Evolutionary conservation across 2,329 filamentous ascomycete genomes (phyloP).

Genomic region (Stenocarpella maydis): DNA sequence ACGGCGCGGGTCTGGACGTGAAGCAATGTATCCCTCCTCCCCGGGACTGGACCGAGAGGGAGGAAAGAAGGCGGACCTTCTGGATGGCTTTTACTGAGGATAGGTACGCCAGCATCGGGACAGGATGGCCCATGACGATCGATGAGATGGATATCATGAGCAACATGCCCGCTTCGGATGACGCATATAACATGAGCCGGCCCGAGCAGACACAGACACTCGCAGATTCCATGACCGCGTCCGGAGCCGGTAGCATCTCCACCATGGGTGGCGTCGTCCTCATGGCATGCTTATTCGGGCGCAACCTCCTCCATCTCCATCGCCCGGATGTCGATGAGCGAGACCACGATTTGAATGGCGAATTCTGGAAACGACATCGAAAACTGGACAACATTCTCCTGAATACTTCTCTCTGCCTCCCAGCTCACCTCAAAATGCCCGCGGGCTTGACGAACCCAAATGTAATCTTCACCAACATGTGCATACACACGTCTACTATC

Average conservation of each 20-base stretch:
- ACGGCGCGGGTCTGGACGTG: constrained; percentile 83
- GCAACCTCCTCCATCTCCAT: constrained; percentile 90
- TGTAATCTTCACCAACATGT: constrained; percentile 94
- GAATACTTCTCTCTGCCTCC: constrained; percentile 86
- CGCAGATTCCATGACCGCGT: constrained; percentile 72
- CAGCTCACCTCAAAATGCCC: constrained; percentile 81
- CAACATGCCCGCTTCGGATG: constrained; percentile 83
- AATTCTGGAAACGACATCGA: constrained; percentile 95
- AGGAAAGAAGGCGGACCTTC: constrained; percentile 90
- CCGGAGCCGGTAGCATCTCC: constrained; percentile 78
- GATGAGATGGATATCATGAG: constrained; percentile 93
- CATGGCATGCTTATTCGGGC: constrained; percentile 89
- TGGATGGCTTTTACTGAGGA: constrained; percentile 95
- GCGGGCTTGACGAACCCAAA: constrained; percentile 80
- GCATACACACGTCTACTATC: constrained; percentile 94
- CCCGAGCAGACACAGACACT: constrained; percentile 77
- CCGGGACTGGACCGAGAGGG: constrained; percentile 91
- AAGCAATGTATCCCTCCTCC: constrained; percentile 90
- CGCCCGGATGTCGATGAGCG: constrained; percentile 82
- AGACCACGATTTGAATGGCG: constrained; percentile 87
- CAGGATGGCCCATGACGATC: constrained; percentile 94
- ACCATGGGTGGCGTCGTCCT: constrained; percentile 82
- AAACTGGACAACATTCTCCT: constrained; percentile 89
- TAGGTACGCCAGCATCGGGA: constrained; percentile 93
- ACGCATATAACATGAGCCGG: constrained; percentile 82